Evolutionary conservation across 2,329 filamentous ascomycete genomes (phyloP), one percentile per base, ranked within the genome.

Genomic region (Trichoderma sp.): DNA sequence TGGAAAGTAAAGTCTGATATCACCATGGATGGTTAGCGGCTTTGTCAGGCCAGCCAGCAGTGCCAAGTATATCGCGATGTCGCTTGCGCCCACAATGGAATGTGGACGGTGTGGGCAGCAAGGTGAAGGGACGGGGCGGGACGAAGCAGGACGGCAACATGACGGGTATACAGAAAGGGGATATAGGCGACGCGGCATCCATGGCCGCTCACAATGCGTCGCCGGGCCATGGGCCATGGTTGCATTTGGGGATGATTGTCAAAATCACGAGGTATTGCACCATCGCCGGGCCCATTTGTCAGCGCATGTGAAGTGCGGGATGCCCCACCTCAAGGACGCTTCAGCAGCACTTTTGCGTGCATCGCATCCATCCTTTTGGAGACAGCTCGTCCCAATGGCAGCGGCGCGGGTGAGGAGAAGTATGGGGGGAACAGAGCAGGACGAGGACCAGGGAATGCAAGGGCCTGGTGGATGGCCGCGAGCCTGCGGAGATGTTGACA

Each of bases 241-340:
- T 59, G 45, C 59, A 55, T 57, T 21, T 50, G 52, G 26, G 48
- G 55, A 48, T 45, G 54, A 63, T 39, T 58, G 55, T 56, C 55
- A 55, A 60, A 77, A 80, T 86, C 84, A 86, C 83, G 83, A 79
- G 84, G 76, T 83, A 87, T 87, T 81, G 83, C 85, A 83, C 81
- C 83, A 87, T 87, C 79, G 76, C 71, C 74, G 30, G 71, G 70
- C 74, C 74, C 74, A 81, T 80, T 82, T 79, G 78, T 78, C 77
- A 78, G 77, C 74, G 70, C 75, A 73, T 63, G 47, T 12, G 48
- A 52, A 56, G 55, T 62, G 66, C 56, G 24, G 19, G 43, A n/a
- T 34, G 66, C 66, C 66, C 71, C 70, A 69, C 70, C 66, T 17
- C 15, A 28, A 17, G 60, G 61, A 52, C 54, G 59, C 47, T 59